A percentile compares a stretch with the other conserved stretches of the same genome.
phyloP scores from a whole-genome alignment of 768 basidiomycete genomes.

The Exsudoporus frostii region DNA sequence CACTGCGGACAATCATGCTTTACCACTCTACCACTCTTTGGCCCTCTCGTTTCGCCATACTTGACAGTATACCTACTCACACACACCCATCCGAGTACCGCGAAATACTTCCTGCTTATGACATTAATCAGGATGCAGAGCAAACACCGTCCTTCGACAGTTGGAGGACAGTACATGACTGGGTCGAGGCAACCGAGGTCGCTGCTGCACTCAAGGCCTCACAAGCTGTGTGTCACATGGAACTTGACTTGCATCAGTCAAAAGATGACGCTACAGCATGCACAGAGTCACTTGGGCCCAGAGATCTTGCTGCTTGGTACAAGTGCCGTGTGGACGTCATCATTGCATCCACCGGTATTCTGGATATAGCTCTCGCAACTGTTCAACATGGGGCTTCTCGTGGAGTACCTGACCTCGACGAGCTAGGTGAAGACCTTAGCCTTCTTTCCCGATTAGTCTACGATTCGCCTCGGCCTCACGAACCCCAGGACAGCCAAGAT shows the following conservation, averaged over 20 bases:
- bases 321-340: conserved; percentile 56
- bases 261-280: conserved; percentile 2
- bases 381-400: conserved; percentile 86
- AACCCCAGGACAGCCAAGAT: conserved; percentile 47
- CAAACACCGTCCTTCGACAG: conserved; percentile 24
- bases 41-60: conserved; percentile 65
- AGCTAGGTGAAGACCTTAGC: conserved; percentile 87
- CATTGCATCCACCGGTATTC: conserved; percentile 65
- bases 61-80: conserved; percentile 75
- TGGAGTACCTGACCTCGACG: conserved; percentile 74
- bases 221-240: conserved; percentile 13
- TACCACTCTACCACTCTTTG: conserved; percentile 59
- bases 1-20: conserved; percentile 54
- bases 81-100: conserved; percentile 58
- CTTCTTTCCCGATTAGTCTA: conserved; percentile 86
- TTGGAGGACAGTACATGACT: conserved; percentile 58
- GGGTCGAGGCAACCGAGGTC: conserved; percentile 51
- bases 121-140: conserved; percentile 48
- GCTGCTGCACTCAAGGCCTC: conserved; percentile 38
- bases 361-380: conserved; percentile 74
- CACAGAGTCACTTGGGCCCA: conserved; percentile 13
- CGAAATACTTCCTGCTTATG: conserved; percentile 61
- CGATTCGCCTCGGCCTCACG: conserved; percentile 53
- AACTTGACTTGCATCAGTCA: conserved; percentile 11
- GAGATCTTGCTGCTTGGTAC: conserved; percentile 73